Evolutionary conservation across 805 yeast genomes (phyloP).

Genomic region (Ogataea ganodermae): DNA sequence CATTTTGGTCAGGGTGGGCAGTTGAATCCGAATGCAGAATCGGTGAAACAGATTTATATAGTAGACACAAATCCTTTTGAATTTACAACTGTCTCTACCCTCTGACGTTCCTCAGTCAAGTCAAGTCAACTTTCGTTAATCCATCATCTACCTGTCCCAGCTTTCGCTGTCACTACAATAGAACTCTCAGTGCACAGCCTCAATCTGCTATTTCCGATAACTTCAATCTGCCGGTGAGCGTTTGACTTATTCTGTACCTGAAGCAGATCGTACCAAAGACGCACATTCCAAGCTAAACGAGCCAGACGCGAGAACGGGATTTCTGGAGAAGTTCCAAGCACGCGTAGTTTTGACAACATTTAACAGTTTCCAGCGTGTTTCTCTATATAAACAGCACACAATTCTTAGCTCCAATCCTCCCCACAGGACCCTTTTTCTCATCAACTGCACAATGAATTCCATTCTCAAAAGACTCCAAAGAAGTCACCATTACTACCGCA

Average conservation of each 20-base stretch:
- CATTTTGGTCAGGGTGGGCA: background rate
- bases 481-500: constrained; percentile 16
- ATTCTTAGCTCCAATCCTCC: background rate
- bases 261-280: background rate
- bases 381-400: background rate
- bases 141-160: background rate
- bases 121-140: too few species aligned
- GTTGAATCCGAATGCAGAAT: constrained; percentile 1
- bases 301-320: background rate
- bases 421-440: too few species aligned
- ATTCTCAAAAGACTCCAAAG: constrained; percentile 9
- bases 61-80: background rate
- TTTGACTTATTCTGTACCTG: background rate
- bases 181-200: constrained; percentile 5
- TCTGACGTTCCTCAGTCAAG: too few species aligned
- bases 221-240: constrained; percentile 5
- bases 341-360: background rate
- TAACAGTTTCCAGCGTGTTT: background rate
- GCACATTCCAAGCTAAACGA: constrained; percentile 7
- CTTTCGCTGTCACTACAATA: background rate
- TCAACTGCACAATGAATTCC: constrained; percentile 6
- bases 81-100: background rate
- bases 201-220: constrained; percentile 8
- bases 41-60: background rate
- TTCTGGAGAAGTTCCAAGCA: background rate